Conservation (phyloP, 176 grass and related monocot genomes). For the Paspalum notatum region DNA sequence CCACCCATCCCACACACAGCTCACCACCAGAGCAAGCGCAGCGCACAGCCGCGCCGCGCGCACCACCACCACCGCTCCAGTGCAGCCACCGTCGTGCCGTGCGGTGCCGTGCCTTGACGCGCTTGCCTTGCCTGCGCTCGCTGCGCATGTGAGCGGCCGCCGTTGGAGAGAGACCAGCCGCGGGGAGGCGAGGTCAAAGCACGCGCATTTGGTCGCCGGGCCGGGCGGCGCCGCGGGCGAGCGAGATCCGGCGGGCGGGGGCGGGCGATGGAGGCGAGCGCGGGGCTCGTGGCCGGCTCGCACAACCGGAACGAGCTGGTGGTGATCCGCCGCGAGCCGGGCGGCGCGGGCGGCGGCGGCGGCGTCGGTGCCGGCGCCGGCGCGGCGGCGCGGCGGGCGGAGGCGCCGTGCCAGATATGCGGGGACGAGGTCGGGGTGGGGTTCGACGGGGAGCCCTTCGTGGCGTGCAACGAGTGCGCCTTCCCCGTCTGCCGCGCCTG, state of each 20-base stretch:
- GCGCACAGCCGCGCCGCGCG: not conserved
- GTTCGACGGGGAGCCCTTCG: conserved; percentile 62
- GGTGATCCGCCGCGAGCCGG: conserved; percentile 61
- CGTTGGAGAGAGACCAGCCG: too few species aligned
- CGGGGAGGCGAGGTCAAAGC: too few species aligned
- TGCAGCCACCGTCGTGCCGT: too few species aligned
- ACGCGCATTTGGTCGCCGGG: too few species aligned
- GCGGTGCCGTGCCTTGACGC: not conserved
- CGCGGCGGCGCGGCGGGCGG: conserved; percentile 6
- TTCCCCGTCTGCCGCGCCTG: conserved; percentile 71
- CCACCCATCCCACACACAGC: conserved; percentile 23
- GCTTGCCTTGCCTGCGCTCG: too few species aligned
- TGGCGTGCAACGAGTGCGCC: conserved; percentile 78
- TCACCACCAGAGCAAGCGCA: not conserved
- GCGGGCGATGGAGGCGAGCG: conserved; percentile 61
- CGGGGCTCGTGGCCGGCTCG: conserved; percentile 69
- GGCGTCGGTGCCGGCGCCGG: not conserved
- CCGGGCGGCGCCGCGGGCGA: too few species aligned
- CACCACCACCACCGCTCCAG: not conserved
- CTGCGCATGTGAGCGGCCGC: not conserved
- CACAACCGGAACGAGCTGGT: conserved; percentile 83
- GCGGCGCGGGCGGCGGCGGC: not conserved
- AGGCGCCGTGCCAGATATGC: conserved; percentile 67
- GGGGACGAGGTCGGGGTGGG: conserved; percentile 57
- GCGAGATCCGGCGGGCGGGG: conserved; percentile 8